Percentiles rank a stretch among this genome's conserved stretches.
Evolutionary conservation across 2,329 filamentous ascomycete genomes (phyloP).

Genomic region (Acarospora socialis): DNA sequence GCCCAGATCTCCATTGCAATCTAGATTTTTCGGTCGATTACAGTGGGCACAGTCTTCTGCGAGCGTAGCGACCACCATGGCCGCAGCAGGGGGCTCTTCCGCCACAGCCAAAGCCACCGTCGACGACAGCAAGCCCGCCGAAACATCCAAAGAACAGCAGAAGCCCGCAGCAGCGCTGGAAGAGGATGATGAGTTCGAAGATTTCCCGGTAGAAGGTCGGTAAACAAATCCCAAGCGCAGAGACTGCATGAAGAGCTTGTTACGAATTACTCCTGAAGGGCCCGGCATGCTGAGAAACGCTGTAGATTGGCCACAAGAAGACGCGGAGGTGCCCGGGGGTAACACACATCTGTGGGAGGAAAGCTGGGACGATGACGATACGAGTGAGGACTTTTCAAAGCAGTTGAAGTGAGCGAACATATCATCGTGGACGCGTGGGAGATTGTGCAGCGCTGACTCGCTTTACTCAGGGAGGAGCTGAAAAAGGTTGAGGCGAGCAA

Average conservation of each 20-base stretch:
- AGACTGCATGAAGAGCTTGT: not conserved
- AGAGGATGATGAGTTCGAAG: slow-evolving; percentile 98
- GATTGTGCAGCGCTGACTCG: slow-evolving; percentile 7
- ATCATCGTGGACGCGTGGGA: not conserved
- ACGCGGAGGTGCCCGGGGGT: slow-evolving; percentile 58
- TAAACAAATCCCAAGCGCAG: not conserved
- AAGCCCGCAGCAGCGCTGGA: slow-evolving; percentile 60
- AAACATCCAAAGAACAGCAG: slow-evolving; percentile 41
- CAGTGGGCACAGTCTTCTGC: no score
- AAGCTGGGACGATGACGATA: slow-evolving; percentile 98
- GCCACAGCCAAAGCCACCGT: slow-evolving; percentile 25
- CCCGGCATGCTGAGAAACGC: not conserved
- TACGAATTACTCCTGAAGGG: not conserved
- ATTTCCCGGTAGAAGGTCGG: slow-evolving; percentile 89
- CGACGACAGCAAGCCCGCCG: slow-evolving; percentile 25
- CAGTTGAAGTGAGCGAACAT: slow-evolving; percentile 64
- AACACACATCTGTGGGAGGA: slow-evolving; percentile 93
- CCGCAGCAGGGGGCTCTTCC: slow-evolving; percentile 25
- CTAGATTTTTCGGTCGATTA: no score
- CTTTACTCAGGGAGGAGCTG: slow-evolving; percentile 57
- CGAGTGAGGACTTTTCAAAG: slow-evolving; percentile 86
- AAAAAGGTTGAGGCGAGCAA: slow-evolving; percentile 81
- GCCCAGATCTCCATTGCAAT: no score
- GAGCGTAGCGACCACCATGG: slow-evolving; percentile 28
- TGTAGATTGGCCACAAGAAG: slow-evolving; percentile 82